A percentile compares a stretch with the other conserved stretches of the same genome.
phyloP scores from a whole-genome alignment of 495 filamentous ascomycete genomes.

The Aspergillus affinis region DNA sequence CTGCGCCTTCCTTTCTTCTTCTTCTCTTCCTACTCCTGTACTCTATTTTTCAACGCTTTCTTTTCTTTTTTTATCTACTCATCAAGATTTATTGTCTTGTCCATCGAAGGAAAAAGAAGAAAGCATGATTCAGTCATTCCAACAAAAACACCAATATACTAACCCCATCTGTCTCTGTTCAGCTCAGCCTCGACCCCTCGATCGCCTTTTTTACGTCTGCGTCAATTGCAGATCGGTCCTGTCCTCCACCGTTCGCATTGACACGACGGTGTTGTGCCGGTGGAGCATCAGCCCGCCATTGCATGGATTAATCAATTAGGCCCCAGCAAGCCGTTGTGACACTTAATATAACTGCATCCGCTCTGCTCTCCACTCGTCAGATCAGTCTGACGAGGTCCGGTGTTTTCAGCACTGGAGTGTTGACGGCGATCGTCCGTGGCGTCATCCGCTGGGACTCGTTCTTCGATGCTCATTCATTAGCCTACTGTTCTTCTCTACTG shows the following conservation, averaged over 20 bases:
- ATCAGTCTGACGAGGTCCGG: not conserved
- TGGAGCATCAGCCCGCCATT: constrained; percentile 15
- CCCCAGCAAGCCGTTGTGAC: not conserved
- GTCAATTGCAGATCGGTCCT: not conserved
- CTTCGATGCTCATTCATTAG: not conserved
- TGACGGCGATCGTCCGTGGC: not conserved
- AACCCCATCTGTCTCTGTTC: not conserved
- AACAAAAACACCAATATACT: too few species aligned
- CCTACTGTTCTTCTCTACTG: not conserved
- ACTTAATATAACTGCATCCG: not conserved
- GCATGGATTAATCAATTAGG: constrained; percentile 1
- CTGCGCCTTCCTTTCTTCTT: too few species aligned
- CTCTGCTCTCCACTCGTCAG: not conserved
- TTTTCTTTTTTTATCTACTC: not conserved
- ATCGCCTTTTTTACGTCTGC: too few species aligned
- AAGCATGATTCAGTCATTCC: too few species aligned
- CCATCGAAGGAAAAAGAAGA: too few species aligned
- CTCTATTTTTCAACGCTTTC: not conserved
- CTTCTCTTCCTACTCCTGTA: too few species aligned
- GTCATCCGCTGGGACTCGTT: not conserved
- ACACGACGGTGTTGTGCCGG: not conserved
- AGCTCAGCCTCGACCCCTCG: not conserved
- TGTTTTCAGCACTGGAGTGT: not conserved
- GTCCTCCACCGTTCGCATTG: not conserved
- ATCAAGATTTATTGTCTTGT: not conserved